Percentiles rank a stretch among this genome's conserved stretches.
Conservation (phyloP, 345 rosid species). For the Arabidopsis arenosa region DNA sequence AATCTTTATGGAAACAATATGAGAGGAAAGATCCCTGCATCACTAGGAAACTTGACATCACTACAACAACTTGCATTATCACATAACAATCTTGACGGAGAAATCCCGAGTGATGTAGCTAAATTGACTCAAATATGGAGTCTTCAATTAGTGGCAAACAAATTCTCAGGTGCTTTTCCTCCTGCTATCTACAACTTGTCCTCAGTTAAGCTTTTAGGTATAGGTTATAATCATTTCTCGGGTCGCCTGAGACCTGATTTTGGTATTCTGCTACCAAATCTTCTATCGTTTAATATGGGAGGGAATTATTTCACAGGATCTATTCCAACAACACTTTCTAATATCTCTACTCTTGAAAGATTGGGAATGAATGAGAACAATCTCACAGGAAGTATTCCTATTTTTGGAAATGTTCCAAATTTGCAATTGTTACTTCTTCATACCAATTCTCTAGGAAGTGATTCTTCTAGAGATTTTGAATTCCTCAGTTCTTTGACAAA, state of each 20-base stretch:
- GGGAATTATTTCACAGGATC: neutral
- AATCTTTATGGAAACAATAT: constrained; percentile 9
- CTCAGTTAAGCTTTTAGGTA: no score
- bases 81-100: neutral
- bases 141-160: neutral
- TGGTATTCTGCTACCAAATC: neutral
- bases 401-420: neutral
- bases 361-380: neutral
- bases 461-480: neutral
- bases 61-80: rapidly evolving
- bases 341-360: neutral
- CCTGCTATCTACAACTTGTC: neutral
- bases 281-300: neutral
- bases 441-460: neutral
- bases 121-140: neutral
- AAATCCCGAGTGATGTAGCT: neutral
- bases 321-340: neutral
- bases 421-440: rapidly evolving
- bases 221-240: no score
- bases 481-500: neutral
- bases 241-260: constrained; percentile 6
- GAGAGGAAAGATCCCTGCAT: neutral
- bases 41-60: constrained; percentile 7
- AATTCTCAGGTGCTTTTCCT: neutral
- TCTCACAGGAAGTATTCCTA: constrained; percentile 5